phyloP scores from a whole-genome alignment of 1,139 yeast species.

The Zygosaccharomyces sapae region DNA sequence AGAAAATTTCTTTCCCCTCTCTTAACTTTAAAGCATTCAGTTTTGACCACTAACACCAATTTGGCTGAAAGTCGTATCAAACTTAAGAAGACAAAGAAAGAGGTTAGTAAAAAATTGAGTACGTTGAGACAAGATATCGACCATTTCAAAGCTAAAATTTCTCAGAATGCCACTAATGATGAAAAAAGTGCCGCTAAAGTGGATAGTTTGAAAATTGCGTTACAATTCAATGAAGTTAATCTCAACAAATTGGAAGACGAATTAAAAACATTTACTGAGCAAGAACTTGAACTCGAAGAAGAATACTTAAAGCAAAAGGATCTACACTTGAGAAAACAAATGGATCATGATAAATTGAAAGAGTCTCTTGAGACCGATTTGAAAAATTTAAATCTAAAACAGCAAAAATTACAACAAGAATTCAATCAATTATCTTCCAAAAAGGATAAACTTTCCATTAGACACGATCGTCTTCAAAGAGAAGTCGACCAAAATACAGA shows the following conservation, averaged over 20 bases:
- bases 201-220: slow-evolving; percentile 41
- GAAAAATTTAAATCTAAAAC: slow-evolving; percentile 17
- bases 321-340: slow-evolving; percentile 34
- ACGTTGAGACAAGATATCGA: slow-evolving; percentile 59
- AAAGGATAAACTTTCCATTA: slow-evolving; percentile 38
- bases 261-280: slow-evolving; percentile 33
- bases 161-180: slow-evolving; percentile 45
- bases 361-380: slow-evolving; percentile 33
- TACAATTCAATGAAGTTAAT: slow-evolving; percentile 43
- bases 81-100: slow-evolving; percentile 57
- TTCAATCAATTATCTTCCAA: slow-evolving; percentile 36
- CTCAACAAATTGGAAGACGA: slow-evolving; percentile 40
- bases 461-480: slow-evolving; percentile 33
- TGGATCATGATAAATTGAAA: slow-evolving; percentile 38
- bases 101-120: slow-evolving; percentile 52
- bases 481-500: slow-evolving; percentile 37
- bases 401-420: slow-evolving; percentile 34
- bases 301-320: slow-evolving; percentile 41
- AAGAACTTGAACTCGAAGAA: slow-evolving; percentile 41
- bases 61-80: slow-evolving; percentile 48
- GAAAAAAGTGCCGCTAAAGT: slow-evolving; percentile 45
- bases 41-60: slow-evolving; percentile 56
- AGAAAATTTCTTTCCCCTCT: slow-evolving; percentile 45
- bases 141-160: slow-evolving; percentile 46
- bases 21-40: slow-evolving; percentile 58